phyloP scores from a whole-genome alignment of 768 basidiomycete species.

The Suillus tomentosus region DNA sequence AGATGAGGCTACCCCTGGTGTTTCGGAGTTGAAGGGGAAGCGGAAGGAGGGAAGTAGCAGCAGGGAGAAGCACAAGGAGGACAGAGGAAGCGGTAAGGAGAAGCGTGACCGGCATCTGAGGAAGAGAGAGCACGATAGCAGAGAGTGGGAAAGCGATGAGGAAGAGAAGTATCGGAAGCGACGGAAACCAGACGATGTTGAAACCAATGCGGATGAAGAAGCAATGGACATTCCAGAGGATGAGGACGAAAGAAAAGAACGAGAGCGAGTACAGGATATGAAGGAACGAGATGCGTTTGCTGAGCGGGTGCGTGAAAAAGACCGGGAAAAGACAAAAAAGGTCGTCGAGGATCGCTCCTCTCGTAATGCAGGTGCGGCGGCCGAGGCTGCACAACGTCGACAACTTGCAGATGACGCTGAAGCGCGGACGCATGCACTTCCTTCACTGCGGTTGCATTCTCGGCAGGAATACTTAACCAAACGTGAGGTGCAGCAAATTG shows the following conservation, averaged over 20 bases:
- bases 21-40: constrained; percentile 38
- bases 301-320: constrained; percentile 79
- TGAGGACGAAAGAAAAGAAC: constrained; percentile 66
- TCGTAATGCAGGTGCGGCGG: constrained; percentile 62
- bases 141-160: constrained; percentile 91
- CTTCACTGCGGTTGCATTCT: constrained; percentile 82
- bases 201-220: constrained; percentile 36
- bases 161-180: constrained; percentile 77
- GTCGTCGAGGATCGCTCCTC: constrained; percentile 91
- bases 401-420: constrained; percentile 78
- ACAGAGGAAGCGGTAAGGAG: constrained; percentile 37
- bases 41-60: constrained; percentile 36
- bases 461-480: constrained; percentile 96
- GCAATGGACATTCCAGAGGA: constrained; percentile 57
- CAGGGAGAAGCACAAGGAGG: constrained; percentile 19
- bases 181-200: constrained; percentile 50
- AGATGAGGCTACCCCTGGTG: constrained; percentile 56
- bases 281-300: constrained; percentile 93
- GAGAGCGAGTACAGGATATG: constrained; percentile 76
- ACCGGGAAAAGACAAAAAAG: constrained; percentile 85
- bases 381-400: constrained; percentile 81
- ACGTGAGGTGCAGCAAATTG: constrained; percentile 94
- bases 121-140: constrained; percentile 79
- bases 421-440: constrained; percentile 54
- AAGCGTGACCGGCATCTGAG: constrained; percentile 68